phyloP scores from a whole-genome alignment of 441 rosid genomes.

The Populus hybrid region DNA sequence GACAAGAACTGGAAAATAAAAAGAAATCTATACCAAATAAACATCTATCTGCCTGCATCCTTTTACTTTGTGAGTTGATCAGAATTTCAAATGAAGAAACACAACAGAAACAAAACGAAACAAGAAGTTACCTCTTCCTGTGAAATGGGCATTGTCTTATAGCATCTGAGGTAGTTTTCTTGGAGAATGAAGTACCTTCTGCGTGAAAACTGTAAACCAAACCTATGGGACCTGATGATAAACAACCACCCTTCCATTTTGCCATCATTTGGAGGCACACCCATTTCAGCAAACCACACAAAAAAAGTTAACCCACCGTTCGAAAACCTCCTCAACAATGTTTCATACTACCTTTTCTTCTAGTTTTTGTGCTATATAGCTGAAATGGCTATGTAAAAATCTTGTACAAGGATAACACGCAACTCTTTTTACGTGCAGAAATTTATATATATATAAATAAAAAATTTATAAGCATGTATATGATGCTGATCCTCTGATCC shows the following conservation, averaged over 20 bases:
- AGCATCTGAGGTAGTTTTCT: conserved; percentile 59
- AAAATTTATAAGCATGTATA: no score
- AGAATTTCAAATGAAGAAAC: background rate
- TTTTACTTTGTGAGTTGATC: background rate
- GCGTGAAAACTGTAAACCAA: conserved; percentile 71
- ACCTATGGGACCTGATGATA: conserved; percentile 63
- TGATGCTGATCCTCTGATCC: conserved; percentile 61
- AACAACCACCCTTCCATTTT: conserved; percentile 93
- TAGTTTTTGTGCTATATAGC: background rate
- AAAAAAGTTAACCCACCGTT: background rate
- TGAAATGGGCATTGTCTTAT: conserved; percentile 55
- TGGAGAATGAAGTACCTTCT: conserved; percentile 74
- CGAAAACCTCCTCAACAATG: background rate
- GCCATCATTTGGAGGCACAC: conserved; percentile 33
- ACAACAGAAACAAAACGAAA: background rate
- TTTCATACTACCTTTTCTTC: background rate
- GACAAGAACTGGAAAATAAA: background rate
- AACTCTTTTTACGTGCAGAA: background rate
- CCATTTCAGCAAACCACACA: conserved; percentile 28
- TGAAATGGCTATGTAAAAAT: background rate
- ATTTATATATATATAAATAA: background rate
- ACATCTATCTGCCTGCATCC: background rate
- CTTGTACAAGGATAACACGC: background rate
- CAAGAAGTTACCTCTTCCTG: conserved; percentile 44
- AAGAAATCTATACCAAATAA: background rate